Evolutionary conservation across 1,284 basidiomycete genomes (phyloP), one percentile per base, ranked within the genome.

Genomic region (Ceratobasidium sp.): DNA sequence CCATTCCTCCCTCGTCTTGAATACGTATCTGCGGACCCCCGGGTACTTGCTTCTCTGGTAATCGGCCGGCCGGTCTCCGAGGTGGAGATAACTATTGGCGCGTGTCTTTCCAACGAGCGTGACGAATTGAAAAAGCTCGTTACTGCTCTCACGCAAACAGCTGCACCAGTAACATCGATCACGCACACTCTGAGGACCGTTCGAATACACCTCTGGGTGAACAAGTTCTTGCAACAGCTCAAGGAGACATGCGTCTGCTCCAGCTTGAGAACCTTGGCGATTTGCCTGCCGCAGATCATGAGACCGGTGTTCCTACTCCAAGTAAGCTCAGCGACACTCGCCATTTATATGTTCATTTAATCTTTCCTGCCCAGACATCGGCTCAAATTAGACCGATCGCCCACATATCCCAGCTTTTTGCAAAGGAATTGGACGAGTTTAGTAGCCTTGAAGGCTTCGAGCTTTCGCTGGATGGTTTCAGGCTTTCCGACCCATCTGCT

Each of bases 131-230:
- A 18, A 53, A 51, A 61, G 33, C 46, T 71, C 21, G 58, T 71
- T 12, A 18, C 25, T 40, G 42, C 69, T 14, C 69, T 71, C 21
- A 48, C 69, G 38, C 56, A 61, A 30, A 61, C 56, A 9, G 40
- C 51, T 18, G 46, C 28, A 2, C 56, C 69, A 23, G 25, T 71
- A 25, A 25, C 59, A 11, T 71, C 69, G 14, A 51, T 71, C n/a
- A 40, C 25, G 14, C 69, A 61, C 18, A 40, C 36, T 16, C 40
- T 60, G 23, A 51, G 48, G 14, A 71, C 69, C 6, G 53, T 71
- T n/a, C 25, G 69, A 30, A 49, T 71, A 48, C 69, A 71, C 48
- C 56, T 71, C 30, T 71, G 69, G 69, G 66, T 58, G 21, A 60
- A 46, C 30, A 60, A 53, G 25, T 61, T 71, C 44, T n/a, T 71